Conservation (phyloP, 1,284 basidiomycete genomes). For the Cryptococcus sp. region DNA sequence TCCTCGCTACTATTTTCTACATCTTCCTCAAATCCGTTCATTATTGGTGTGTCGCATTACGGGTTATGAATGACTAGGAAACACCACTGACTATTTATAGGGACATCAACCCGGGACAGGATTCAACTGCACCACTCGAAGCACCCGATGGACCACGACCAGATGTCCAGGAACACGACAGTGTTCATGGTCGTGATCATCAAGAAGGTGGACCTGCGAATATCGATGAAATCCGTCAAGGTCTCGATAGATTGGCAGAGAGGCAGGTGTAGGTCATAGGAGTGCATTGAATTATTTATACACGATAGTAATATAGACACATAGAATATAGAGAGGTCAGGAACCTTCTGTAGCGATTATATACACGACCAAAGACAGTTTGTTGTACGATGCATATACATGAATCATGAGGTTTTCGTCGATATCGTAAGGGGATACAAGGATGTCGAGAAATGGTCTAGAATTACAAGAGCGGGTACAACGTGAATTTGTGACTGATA, state of each 20-base stretch:
- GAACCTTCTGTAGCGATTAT: too few species aligned
- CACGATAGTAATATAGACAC: not conserved
- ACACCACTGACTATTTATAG: constrained; percentile 1
- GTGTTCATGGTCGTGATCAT: not conserved
- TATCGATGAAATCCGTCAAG: not conserved
- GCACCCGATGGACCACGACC: not conserved
- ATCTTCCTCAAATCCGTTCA: constrained; percentile 52
- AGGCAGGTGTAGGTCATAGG: not conserved
- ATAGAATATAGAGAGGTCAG: not conserved
- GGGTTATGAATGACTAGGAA: not conserved
- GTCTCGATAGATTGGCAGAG: not conserved
- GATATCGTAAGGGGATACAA: not conserved
- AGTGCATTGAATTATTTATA: not conserved
- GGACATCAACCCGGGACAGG: constrained; percentile 19
- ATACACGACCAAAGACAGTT: not conserved
- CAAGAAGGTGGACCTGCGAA: not conserved
- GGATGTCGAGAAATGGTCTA: not conserved
- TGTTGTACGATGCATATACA: not conserved
- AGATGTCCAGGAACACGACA: not conserved
- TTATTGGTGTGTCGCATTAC: constrained; percentile 46
- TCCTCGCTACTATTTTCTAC: constrained; percentile 50
- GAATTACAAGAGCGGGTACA: not conserved
- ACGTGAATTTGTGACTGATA: not conserved
- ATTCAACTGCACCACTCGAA: constrained; percentile 10
- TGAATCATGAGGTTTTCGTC: not conserved